Conservation (phyloP, 2,329 filamentous ascomycete genomes). For the Diaporthe ampelina region DNA sequence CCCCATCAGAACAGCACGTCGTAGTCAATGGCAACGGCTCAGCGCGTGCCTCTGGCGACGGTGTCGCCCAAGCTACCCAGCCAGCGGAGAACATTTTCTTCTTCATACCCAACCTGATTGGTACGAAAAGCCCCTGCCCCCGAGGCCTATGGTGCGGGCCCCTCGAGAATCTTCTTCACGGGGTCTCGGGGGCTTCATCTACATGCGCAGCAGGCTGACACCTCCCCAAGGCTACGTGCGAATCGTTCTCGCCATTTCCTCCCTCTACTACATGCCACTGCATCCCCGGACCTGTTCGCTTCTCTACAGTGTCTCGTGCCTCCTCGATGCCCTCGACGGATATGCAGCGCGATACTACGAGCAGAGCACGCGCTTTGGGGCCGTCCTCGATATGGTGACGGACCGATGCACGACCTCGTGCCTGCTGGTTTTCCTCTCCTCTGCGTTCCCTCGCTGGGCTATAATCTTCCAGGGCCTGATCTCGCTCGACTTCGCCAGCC, state of each 20-base stretch:
- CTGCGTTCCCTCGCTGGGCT: constrained; percentile 93
- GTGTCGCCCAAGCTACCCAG: constrained; percentile 54
- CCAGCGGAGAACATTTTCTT: constrained; percentile 81
- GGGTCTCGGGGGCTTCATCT: neutral
- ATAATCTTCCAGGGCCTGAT: constrained; percentile 96
- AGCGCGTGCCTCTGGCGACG: constrained; percentile 51
- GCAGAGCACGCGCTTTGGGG: constrained; percentile 95
- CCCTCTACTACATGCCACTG: constrained; percentile 98
- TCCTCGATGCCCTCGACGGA: constrained; percentile 95
- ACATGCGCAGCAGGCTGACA: constrained; percentile 40
- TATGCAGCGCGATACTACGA: constrained; percentile 90
- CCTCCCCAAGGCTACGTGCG: constrained; percentile 75
- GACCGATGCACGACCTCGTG: constrained; percentile 97
- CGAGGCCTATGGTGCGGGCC: constrained; percentile 11
- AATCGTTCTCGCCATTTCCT: constrained; percentile 86
- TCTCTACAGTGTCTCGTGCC: constrained; percentile 92
- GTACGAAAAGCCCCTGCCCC: constrained; percentile 59
- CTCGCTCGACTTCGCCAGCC: constrained; percentile 91
- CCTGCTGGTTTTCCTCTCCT: constrained; percentile 92
- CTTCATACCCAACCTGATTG: constrained; percentile 86
- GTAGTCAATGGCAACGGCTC: constrained; percentile 62
- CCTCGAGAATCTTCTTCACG: constrained; percentile 16
- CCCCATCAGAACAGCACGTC: constrained; percentile 43
- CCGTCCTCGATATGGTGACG: constrained; percentile 98
- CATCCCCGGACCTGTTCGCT: constrained; percentile 96